phyloP scores from a whole-genome alignment of 495 filamentous ascomycete species.

The Annulohypoxylon bovei region DNA sequence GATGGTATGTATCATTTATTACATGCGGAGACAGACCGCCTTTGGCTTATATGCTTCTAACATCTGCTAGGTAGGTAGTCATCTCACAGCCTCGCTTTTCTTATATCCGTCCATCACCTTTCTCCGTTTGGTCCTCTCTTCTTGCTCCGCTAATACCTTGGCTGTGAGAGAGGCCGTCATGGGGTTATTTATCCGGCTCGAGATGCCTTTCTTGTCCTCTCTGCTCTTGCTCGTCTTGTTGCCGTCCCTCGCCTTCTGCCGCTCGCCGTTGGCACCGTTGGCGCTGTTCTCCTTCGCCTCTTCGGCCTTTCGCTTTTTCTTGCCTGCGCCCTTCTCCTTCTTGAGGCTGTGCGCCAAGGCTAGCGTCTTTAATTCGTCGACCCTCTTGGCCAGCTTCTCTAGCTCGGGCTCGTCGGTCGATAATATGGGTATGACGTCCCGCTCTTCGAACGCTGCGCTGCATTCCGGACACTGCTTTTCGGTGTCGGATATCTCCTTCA shows the following conservation, averaged over 20 bases:
- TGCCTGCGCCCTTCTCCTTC: conserved; percentile 83
- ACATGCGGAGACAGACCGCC: not conserved
- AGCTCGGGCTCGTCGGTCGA: conserved; percentile 76
- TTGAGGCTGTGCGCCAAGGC: conserved; percentile 89
- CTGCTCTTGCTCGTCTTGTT: conserved; percentile 39
- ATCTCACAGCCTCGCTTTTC: conserved; percentile 25
- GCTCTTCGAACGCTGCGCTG: conserved; percentile 73
- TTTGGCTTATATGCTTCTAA: not conserved
- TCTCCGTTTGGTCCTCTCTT: conserved; percentile 79
- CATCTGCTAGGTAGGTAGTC: no score
- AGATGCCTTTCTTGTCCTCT: conserved; percentile 44
- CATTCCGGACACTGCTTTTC: conserved; percentile 69
- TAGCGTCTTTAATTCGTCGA: conserved; percentile 70
- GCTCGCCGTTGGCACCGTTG: conserved; percentile 31
- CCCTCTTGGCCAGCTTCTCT: conserved; percentile 69
- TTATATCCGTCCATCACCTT: conserved; percentile 61
- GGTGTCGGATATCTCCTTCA: conserved; percentile 72
- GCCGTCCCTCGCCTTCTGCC: conserved; percentile 35
- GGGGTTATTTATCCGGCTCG: conserved; percentile 78
- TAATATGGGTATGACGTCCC: conserved; percentile 86
- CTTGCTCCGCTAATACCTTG: conserved; percentile 85
- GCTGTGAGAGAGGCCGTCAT: conserved; percentile 85
- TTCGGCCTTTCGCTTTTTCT: conserved; percentile 61
- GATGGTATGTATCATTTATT: conserved; percentile 12
- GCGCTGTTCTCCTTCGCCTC: conserved; percentile 49